phyloP scores from a whole-genome alignment of 148 eudicot genomes.

The Vaccinium vitisidaea region DNA sequence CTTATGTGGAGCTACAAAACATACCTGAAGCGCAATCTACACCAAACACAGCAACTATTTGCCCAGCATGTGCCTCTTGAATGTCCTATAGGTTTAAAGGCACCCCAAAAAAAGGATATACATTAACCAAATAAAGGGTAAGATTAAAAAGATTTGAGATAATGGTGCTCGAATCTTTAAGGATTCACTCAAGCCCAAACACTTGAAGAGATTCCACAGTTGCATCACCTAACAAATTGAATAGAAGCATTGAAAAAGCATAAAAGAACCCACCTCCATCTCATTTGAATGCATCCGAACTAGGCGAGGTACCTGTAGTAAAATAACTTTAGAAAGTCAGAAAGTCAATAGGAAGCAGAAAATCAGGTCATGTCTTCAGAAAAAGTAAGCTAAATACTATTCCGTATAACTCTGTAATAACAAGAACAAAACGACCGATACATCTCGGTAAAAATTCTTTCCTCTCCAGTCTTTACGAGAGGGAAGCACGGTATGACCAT shows the following conservation, averaged over 20 bases:
- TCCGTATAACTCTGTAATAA: background rate
- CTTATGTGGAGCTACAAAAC: background rate
- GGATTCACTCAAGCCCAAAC: background rate
- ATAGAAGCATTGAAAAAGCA: slow-evolving; percentile 2
- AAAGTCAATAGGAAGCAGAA: slow-evolving; percentile 10
- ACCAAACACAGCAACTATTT: slow-evolving; percentile 98
- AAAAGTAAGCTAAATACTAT: background rate
- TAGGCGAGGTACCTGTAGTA: slow-evolving; percentile 78
- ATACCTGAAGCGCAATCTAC: slow-evolving; percentile 97
- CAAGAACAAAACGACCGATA: background rate
- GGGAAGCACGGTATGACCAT: background rate
- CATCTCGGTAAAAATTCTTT: no score
- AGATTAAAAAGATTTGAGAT: background rate
- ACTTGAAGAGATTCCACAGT: background rate
- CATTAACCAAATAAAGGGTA: background rate
- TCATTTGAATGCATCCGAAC: slow-evolving; percentile 95
- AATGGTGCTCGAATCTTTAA: background rate
- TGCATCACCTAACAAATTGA: background rate
- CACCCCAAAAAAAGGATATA: background rate
- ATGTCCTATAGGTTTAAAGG: slow-evolving; percentile 57
- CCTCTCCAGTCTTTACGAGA: no score
- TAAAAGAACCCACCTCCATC: slow-evolving; percentile 70
- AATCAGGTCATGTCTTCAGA: background rate
- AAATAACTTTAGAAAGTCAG: background rate
- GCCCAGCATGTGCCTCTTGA: slow-evolving; percentile 99